Evolutionary conservation across 2,329 filamentous ascomycete species (phyloP), one percentile per base, ranked within the genome.

Genomic region (Cordyceps sp.): DNA sequence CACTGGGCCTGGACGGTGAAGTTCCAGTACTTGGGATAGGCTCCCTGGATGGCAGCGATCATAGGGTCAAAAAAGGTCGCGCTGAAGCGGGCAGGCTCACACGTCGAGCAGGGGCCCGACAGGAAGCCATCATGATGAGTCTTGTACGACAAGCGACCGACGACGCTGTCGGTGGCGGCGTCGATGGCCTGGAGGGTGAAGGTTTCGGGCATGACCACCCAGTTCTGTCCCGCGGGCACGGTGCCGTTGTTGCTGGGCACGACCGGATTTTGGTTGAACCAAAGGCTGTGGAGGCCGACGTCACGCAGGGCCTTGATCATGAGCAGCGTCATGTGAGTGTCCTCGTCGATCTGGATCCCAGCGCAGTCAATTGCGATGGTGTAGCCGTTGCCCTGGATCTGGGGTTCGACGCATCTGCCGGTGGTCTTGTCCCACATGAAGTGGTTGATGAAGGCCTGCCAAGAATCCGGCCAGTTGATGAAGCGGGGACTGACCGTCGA

Each of bases 131-230:
- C 50, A 28, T 56, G 56, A 16, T 49, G 53, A 10, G 54, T 55
- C 17, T 51, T 53, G 42, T 56, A 57, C 5, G 46, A 45, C 20
- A 57, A 42, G 32, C 47, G 47, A 6, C 54, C 54, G 16, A 57
- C 40, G 5, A 52, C 35, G 4, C 45, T 49, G 19, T 52, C 43
- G 18, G 45, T 49, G 10, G 49, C 42, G 24, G 44, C 42, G 32
- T 57, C 53, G 4, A 46, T 48, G 3, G 51, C 54, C 29, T 47
- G 42, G 20, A 57, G 39, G 14, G 42, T 52, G 33, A 57, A 55
- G 1, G 50, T 42, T 32, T 57, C 53, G 0, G 54, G 54, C 52
- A 57, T 56, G 25, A 57, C 46, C 5, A 57, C 53, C 54, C 54
- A 57, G 34, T 43, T 52, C 4, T 44, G 32, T 2, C 40, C 38